Evolutionary conservation across 352 stramenopile genomes (phyloP).

Genomic region (Pythium monospermum): DNA sequence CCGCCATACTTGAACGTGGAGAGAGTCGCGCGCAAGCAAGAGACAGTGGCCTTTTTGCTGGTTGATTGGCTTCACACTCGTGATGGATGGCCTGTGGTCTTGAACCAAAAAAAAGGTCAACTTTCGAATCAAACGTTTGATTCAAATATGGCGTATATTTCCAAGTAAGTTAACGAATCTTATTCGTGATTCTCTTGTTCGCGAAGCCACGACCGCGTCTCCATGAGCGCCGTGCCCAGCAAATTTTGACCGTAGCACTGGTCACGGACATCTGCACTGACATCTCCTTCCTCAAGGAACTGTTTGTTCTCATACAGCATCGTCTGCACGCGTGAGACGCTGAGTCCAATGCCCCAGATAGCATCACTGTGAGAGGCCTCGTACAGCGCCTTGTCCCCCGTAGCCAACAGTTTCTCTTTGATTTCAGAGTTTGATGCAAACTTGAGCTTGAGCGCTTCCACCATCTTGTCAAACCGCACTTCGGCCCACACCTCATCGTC

Average conservation of each 20-base stretch:
- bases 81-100: slow-evolving; percentile 14
- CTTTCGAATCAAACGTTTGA: slow-evolving; percentile 23
- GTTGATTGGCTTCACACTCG: too few species aligned
- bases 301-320: slow-evolving; percentile 30
- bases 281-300: slow-evolving; percentile 36
- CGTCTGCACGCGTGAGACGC: slow-evolving; percentile 29
- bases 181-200: too few species aligned
- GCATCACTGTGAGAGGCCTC: slow-evolving; percentile 41
- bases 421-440: slow-evolving; percentile 36
- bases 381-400: slow-evolving; percentile 42
- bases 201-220: slow-evolving; percentile 40
- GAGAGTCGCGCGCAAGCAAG: background rate
- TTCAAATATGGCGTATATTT: background rate
- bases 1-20: slow-evolving; percentile 5
- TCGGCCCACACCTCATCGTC: slow-evolving; percentile 41
- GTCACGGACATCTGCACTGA: slow-evolving; percentile 23
- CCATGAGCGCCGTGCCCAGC: slow-evolving; percentile 50
- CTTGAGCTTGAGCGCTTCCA: slow-evolving; percentile 63
- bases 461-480: slow-evolving; percentile 40
- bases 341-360: slow-evolving; percentile 61
- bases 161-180: slow-evolving; percentile 9
- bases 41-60: background rate
- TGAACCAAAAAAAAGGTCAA: too few species aligned
- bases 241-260: slow-evolving; percentile 49
- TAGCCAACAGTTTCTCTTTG: slow-evolving; percentile 32